These are phyloP conservation scores for Xylaria grammica DNA, from an alignment of 495 filamentous ascomycete species.

Conservation along the genomic window DNA sequence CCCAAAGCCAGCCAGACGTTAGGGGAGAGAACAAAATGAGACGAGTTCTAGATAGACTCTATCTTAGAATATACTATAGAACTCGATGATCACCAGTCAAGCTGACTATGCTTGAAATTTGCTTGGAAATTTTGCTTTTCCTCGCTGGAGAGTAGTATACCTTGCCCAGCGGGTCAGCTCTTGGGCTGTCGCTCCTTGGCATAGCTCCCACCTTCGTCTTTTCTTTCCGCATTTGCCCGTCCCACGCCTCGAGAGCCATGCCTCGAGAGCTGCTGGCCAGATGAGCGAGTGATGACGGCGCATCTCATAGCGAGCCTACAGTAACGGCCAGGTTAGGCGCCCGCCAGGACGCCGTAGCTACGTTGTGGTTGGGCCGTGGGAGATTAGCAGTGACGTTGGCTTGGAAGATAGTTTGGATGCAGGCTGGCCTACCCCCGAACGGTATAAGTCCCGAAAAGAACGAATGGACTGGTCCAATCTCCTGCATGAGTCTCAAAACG, in stretches of 20 bases:
- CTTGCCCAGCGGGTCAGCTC: background rate
- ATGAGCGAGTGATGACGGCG: constrained; percentile 19
- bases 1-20: constrained; percentile 24
- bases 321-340: constrained; percentile 15
- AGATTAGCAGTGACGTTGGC: constrained; percentile 37
- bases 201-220: constrained; percentile 1
- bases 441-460: constrained; percentile 27
- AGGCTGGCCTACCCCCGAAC: constrained; percentile 19
- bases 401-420: constrained; percentile 12
- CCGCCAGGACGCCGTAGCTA: constrained; percentile 7
- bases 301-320: constrained; percentile 29
- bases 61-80: background rate
- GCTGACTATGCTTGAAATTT: background rate
- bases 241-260: constrained; percentile 13
- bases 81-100: background rate
- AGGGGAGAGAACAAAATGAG: constrained; percentile 19
- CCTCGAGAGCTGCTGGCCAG: background rate
- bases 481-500: background rate
- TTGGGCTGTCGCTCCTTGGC: background rate
- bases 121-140: constrained; percentile 9
- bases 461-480: constrained; percentile 5
- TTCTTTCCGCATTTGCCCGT: constrained; percentile 12
- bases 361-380: constrained; percentile 32
- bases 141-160: background rate
- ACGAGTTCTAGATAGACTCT: constrained; percentile 3